phyloP scores from a whole-genome alignment of 2,329 filamentous ascomycete genomes.

The Taxawa tesnikishii region DNA sequence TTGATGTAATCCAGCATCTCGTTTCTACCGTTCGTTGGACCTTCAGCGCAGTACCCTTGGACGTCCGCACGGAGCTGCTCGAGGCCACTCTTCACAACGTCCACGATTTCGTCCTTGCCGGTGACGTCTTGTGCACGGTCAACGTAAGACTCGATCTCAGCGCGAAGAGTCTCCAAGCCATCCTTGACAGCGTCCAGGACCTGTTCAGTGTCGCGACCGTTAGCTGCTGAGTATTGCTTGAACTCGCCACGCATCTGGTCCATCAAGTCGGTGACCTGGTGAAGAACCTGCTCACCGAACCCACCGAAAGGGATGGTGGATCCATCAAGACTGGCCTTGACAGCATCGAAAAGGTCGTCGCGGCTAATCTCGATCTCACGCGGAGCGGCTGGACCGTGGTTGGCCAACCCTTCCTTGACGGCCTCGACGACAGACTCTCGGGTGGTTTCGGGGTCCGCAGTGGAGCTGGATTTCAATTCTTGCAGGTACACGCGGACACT shows the following conservation, averaged over 20 bases:
- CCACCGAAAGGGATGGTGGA: conserved; percentile 38
- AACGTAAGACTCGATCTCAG: conserved; percentile 71
- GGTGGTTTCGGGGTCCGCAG: conserved; percentile 32
- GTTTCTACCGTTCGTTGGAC: conserved; percentile 26
- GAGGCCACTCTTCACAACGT: conserved; percentile 52
- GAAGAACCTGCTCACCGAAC: conserved; percentile 47
- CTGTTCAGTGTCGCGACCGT: conserved; percentile 74
- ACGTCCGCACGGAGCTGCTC: conserved; percentile 52
- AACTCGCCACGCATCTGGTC: conserved; percentile 52
- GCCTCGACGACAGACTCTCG: conserved; percentile 44
- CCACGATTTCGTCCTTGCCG: conserved; percentile 67
- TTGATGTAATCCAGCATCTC: conserved; percentile 39
- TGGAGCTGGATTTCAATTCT: conserved; percentile 52
- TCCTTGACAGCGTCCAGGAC: conserved; percentile 80
- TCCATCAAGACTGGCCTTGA: conserved; percentile 44
- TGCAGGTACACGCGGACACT: conserved; percentile 79
- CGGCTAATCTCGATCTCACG: conserved; percentile 33
- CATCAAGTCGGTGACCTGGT: conserved; percentile 46
- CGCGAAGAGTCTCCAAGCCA: conserved; percentile 67
- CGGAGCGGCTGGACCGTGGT: conserved; percentile 26
- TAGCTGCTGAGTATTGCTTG: conserved; percentile 69
- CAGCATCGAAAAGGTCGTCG: conserved; percentile 45
- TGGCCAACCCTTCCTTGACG: conserved; percentile 45
- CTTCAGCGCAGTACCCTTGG: conserved; percentile 36
- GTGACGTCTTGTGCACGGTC: conserved; percentile 57